These are phyloP conservation scores for Curvularia spicifera DNA, from an alignment of 2,329 filamentous ascomycete species.

Conservation along the genomic window DNA sequence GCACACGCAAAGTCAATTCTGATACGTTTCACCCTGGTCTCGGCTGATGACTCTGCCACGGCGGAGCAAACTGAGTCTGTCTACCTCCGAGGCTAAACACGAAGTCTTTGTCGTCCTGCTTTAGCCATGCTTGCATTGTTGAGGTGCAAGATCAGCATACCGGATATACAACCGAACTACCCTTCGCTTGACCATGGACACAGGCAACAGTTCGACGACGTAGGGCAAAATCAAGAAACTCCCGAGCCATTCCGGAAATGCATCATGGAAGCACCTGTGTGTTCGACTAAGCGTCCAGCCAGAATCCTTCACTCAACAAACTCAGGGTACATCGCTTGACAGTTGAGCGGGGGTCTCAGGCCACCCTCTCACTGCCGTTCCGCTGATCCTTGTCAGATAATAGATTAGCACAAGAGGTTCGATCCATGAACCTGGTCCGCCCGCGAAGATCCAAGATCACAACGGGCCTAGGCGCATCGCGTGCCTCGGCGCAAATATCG, in stretches of 20 bases:
- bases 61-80: conserved; percentile 2
- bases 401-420: conserved; percentile 19
- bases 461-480: conserved; percentile 11
- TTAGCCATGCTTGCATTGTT: conserved; percentile 12
- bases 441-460: conserved; percentile 23
- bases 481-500: conserved; percentile 11
- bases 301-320: conserved; percentile 2
- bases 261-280: conserved; percentile 4
- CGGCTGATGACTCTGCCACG: neutral
- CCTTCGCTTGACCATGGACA: neutral
- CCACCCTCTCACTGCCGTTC: conserved; percentile 8
- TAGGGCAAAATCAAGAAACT: conserved; percentile 6
- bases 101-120: conserved; percentile 3
- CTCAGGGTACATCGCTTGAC: conserved; percentile 9
- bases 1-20: neutral
- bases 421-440: conserved; percentile 26
- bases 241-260: neutral
- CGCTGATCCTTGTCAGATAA: conserved; percentile 18
- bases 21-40: neutral
- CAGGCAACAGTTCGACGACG: neutral
- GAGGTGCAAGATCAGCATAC: conserved; percentile 12
- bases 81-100: conserved; percentile 1
- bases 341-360: conserved; percentile 7
- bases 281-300: conserved; percentile 11
- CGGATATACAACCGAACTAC: conserved; percentile 9